Evolutionary conservation across 106 monocot genomes (phyloP), one percentile per base, ranked within the genome.

Genomic region (Dendrobium catenatum): DNA sequence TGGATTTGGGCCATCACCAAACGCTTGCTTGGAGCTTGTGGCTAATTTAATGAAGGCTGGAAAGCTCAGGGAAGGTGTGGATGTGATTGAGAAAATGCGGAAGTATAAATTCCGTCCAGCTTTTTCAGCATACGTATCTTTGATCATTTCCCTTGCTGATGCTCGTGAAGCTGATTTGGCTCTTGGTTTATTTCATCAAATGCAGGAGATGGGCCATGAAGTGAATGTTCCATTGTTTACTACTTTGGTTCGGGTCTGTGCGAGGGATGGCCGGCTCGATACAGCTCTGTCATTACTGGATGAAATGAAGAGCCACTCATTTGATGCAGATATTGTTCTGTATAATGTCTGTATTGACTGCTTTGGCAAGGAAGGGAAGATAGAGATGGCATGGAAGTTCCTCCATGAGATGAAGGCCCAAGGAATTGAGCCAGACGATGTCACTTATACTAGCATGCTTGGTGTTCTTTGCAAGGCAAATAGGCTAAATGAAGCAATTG

Each of bases 331-430:
- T 81, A 81, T 99, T 47, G 89, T 99, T 58, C 59, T 99, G 67
- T 99, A 93, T 61, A 99, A 99, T 82, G 95, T 99, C 48, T 99
- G 99, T 48, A 95, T 99, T 61, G 95, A 99, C 59, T 90, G 91
- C 82, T 99, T 95, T 78, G 99, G 99, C 9, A 99, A 99, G 80
- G 89, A 84, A 78, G 99, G 99, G 15, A 99, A 99, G 81, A 86
- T 99, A 55, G 99, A 99, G 55, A 91, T 93, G 99, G 93, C 99
- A 5, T 99, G 99, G 99, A 99, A 99, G 85, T 99, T 99, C 80
- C 95, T 99, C 80, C 91, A 99, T 77, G 99, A 99, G 86, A 88
- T 99, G 79, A 91, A 88, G 83, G 85, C 93, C 43, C 88, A 93
- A 72, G 99, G 99, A 6, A 78, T 99, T 72, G 61, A 9, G 26